Evolutionary conservation across 495 filamentous ascomycete genomes (phyloP), one percentile per base, ranked within the genome.

Genomic region (Immersiella caudata): DNA sequence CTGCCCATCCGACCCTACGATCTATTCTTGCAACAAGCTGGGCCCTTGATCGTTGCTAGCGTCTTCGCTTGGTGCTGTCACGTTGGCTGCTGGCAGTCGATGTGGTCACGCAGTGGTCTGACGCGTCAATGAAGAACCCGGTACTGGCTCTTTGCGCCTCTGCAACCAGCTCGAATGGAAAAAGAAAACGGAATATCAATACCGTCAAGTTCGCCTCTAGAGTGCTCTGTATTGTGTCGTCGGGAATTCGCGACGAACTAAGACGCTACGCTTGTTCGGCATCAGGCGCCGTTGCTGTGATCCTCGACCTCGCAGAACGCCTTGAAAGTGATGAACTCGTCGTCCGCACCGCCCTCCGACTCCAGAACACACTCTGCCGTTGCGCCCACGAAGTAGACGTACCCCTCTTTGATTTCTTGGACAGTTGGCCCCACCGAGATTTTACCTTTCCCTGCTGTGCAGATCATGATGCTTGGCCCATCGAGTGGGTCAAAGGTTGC

Each of bases 321-420:
- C 81, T 94, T 97, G 81, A 94, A 99, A 0, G 91, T 93, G 25
- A 90, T 90, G 70, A 98, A 91, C 20, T 85, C 87, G 18, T 83
- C 85, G 4, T 72, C 85, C 70, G 27, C 78, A 2, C 55, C 81
- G 4, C 85, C 80, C 66, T 81, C 85, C 36, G 86, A 90, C 77
- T 97, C 90, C 54, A 98, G 75, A 1, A 92, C 82, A 51, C 90
- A 86, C 78, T 96, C 91, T 0, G 96, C 96, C 8, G 91, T 93
- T 21, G 95, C 92, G 0, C 95, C 95, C 1, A 97, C 90, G 76
- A 99, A 99, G 79, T 87, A 98, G 27, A 99, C 93, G 73, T 88
- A 91, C 0, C 90, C 95, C 71, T 89, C 74, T 66, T 74, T 75
- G 52, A 96, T 79, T 70, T 89, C 88, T 76, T 95, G 88, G 35